phyloP scores from a whole-genome alignment of 257 asterid species.

The Scutellaria barbata region DNA sequence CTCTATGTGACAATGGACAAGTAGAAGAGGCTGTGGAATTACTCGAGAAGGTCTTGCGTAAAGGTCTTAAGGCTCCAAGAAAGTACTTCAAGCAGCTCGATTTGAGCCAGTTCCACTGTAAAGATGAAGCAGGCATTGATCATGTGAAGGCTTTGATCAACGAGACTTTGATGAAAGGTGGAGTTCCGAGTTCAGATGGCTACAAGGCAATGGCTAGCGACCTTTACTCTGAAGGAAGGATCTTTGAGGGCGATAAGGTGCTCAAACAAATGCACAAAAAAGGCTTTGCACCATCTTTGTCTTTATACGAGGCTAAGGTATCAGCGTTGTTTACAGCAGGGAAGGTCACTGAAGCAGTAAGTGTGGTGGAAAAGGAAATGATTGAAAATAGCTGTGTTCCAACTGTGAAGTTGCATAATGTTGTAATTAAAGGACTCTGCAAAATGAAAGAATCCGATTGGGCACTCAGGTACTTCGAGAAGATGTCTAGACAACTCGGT shows the following conservation, averaged over 20 bases:
- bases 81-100: conserved; percentile 56
- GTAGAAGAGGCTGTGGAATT: conserved; percentile 69
- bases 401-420: conserved; percentile 58
- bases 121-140: conserved; percentile 38
- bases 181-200: conserved; percentile 70
- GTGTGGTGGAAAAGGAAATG: conserved; percentile 72
- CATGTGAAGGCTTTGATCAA: conserved; percentile 60
- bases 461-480: conserved; percentile 61
- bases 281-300: conserved; percentile 59
- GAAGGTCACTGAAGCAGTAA: conserved; percentile 60
- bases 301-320: conserved; percentile 70
- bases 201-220: conserved; percentile 69
- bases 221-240: conserved; percentile 69
- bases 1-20: conserved; percentile 77
- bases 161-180: conserved; percentile 69
- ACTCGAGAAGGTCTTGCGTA: conserved; percentile 68
- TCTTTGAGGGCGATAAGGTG: conserved; percentile 65
- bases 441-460: conserved; percentile 41
- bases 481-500: conserved; percentile 61
- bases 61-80: conserved; percentile 84
- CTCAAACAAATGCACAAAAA: conserved; percentile 59
- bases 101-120: conserved; percentile 46
- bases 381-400: conserved; percentile 60
- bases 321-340: conserved; percentile 54
- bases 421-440: conserved; percentile 70